A percentile compares a stretch with the other conserved stretches of the same genome.
phyloP scores from a whole-genome alignment of 1,139 yeast species.

The Debaryomyces nepalensis region DNA sequence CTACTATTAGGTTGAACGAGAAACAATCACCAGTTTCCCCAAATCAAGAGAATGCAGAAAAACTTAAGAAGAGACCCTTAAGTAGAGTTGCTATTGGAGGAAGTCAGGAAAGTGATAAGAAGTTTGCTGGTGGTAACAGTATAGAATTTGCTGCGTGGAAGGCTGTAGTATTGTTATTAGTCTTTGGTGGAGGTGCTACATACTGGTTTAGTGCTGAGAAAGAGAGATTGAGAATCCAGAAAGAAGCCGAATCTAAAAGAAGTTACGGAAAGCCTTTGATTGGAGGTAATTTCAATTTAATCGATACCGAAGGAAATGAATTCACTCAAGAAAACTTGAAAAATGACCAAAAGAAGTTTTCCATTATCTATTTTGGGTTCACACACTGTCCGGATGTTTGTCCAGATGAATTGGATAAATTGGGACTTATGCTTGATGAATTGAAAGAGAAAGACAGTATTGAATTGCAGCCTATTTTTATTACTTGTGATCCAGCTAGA shows the following conservation, averaged over 20 bases:
- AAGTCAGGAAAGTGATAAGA: conserved; percentile 27
- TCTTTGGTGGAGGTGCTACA: conserved; percentile 72
- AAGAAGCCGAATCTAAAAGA: conserved; percentile 81
- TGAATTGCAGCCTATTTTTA: conserved; percentile 80
- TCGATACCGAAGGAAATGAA: conserved; percentile 68
- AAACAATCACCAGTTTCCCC: conserved; percentile 1
- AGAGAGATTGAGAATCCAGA: conserved; percentile 70
- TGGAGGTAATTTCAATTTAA: conserved; percentile 84
- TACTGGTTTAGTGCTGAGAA: conserved; percentile 74
- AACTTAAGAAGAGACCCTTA: conserved; percentile 42
- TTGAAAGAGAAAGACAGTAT: conserved; percentile 60
- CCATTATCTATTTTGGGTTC: conserved; percentile 89
- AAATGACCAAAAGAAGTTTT: conserved; percentile 64
- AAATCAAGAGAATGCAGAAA: neutral
- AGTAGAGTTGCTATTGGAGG: conserved; percentile 56
- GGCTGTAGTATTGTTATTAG: conserved; percentile 67
- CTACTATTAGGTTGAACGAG: conserved; percentile 13
- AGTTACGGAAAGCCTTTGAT: conserved; percentile 91
- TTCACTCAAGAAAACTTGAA: conserved; percentile 79
- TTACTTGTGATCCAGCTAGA: conserved; percentile 96
- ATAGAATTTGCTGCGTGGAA: conserved; percentile 89
- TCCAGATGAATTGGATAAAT: conserved; percentile 94
- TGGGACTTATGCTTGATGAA: conserved; percentile 75
- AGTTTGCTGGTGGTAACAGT: conserved; percentile 39
- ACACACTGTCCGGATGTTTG: conserved; percentile 98